Conservation (phyloP, 257 asterid species). For the Rubia yunnanensis region DNA sequence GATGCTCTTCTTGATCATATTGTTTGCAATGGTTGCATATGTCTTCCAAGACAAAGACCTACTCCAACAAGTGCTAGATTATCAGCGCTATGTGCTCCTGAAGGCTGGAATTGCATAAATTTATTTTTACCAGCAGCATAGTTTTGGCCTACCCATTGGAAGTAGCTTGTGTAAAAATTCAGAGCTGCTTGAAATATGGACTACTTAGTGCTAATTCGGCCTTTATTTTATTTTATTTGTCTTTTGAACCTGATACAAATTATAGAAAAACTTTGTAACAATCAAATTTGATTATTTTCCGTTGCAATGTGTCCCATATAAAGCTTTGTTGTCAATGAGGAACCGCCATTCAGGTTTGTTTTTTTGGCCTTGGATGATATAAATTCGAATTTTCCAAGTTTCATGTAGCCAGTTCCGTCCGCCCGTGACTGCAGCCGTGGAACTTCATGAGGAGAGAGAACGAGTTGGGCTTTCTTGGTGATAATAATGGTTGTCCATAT, state of each 20-base stretch:
- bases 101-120: slow-evolving; percentile 3
- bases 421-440: too few relatives aligned
- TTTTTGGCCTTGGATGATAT: too few relatives aligned
- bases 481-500: too few relatives aligned
- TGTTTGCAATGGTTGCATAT: slow-evolving; percentile 51
- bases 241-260: neutral
- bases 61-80: slow-evolving; percentile 22
- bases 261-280: neutral
- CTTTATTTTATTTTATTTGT: neutral
- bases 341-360: too few relatives aligned
- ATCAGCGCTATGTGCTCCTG: neutral
- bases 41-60: slow-evolving; percentile 28
- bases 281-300: too few relatives aligned
- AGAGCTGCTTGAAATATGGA: neutral
- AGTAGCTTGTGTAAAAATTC: neutral
- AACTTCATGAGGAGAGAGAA: too few relatives aligned
- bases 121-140: neutral
- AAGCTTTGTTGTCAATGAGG: too few relatives aligned
- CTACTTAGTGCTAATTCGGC: neutral
- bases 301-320: neutral
- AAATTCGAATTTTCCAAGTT: too few relatives aligned
- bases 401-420: too few relatives aligned
- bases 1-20: slow-evolving; percentile 42
- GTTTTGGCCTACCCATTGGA: neutral
- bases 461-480: too few relatives aligned